Conservation (phyloP, 768 basidiomycete genomes). For the Tylopilus felleus region DNA sequence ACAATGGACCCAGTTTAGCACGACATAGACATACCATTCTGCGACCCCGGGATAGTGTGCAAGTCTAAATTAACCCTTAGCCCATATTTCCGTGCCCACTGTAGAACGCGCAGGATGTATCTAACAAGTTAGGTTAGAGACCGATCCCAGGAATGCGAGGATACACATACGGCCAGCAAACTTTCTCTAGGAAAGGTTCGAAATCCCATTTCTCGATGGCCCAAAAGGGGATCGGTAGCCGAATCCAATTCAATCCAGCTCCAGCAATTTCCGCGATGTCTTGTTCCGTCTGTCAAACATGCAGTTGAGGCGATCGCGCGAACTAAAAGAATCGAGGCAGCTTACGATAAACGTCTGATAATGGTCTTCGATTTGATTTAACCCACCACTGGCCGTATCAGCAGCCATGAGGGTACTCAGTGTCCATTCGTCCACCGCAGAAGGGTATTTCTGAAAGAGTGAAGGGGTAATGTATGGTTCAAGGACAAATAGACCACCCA, state of each 20-base stretch:
- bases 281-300: slow-evolving; percentile 64
- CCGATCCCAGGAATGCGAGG: not conserved
- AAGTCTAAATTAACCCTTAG: slow-evolving; percentile 80
- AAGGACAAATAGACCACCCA: slow-evolving; percentile 72
- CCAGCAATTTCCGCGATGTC: slow-evolving; percentile 88
- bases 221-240: slow-evolving; percentile 84
- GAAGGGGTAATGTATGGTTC: slow-evolving; percentile 77
- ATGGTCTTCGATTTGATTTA: slow-evolving; percentile 69
- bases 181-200: slow-evolving; percentile 73
- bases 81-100: slow-evolving; percentile 89
- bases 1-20: not conserved
- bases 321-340: slow-evolving; percentile 8
- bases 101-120: slow-evolving; percentile 71
- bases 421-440: slow-evolving; percentile 63
- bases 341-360: slow-evolving; percentile 81
- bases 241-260: slow-evolving; percentile 82
- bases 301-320: not conserved
- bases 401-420: slow-evolving; percentile 62
- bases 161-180: slow-evolving; percentile 64
- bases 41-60: slow-evolving; percentile 75
- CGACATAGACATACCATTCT: slow-evolving; percentile 50
- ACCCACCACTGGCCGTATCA: slow-evolving; percentile 58
- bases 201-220: slow-evolving; percentile 70
- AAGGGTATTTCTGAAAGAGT: slow-evolving; percentile 58
- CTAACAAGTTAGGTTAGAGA: slow-evolving; percentile 28